Evolutionary conservation across 2,329 filamentous ascomycete genomes (phyloP), one percentile per base, ranked within the genome.

Genomic region (Hypoxylon sp.): DNA sequence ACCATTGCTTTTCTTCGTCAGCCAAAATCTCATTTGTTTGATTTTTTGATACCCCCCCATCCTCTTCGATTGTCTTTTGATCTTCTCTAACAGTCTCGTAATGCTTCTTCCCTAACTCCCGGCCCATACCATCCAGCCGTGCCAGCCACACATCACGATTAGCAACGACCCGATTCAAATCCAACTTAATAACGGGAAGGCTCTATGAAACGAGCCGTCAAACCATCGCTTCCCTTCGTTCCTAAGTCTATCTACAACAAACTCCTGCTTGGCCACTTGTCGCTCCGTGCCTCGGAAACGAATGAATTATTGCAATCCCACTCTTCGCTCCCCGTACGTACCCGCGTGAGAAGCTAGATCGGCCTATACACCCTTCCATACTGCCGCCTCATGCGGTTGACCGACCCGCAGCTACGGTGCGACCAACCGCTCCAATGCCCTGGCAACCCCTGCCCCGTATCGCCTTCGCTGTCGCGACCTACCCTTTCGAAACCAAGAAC

Each of bases 371-470:
- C 42, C 44, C 33, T 62, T 70, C 25, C 25, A 27, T 54, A 58
- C 66, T 60, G 61, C 67, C 74, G 68, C 70, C 73, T 74, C 72
- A 78, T 78, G 77, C 77, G 73, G 75, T 76, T 77, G 75, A 75
- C 76, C 76, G 74, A 72, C 69, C 68, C 69, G 72, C 71, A 76
- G 73, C 70, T 66, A 74, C 71, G 66, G 77, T 75, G 74, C 74
- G 64, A 77, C 75, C 71, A 73, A 72, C 66, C 65, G 69, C 65
- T 66, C 76, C 83, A 82, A 97, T 97, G 95, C 93, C 95, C 88
- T 99, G 96, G 96, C 91, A 93, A 88, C 95, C 96, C 78, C 89
- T 99, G 81, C 93, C 95, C 82, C 93, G 94, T 77, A 98, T 99
- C 85, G 96, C 95, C 79, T 99, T 98, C 85, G 97, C 95, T 76